A percentile compares a stretch with the other conserved stretches of the same genome.
These are phyloP conservation scores for Skeletonema tropicum DNA, from an alignment of 108 stramenopile species.

Conservation along the genomic window DNA sequence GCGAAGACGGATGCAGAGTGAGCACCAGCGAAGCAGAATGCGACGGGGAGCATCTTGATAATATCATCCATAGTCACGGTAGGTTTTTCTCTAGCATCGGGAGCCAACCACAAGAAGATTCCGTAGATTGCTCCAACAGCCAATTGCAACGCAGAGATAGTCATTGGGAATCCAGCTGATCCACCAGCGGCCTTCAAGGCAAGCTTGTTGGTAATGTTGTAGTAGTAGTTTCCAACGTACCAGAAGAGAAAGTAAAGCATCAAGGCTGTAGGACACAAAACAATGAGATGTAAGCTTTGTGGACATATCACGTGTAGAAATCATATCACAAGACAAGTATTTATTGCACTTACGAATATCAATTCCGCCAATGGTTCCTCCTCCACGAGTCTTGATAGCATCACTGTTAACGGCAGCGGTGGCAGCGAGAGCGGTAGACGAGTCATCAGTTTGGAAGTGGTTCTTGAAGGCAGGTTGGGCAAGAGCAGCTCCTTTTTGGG, in stretches of 20 bases:
- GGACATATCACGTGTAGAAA: neutral
- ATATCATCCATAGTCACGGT: constrained; percentile 55
- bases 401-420: constrained; percentile 3
- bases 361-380: constrained; percentile 7
- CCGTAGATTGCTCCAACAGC: constrained; percentile 65
- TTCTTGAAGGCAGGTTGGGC: constrained; percentile 26
- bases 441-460: neutral
- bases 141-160: constrained; percentile 56
- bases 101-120: constrained; percentile 66
- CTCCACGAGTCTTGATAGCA: constrained; percentile 34
- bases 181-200: constrained; percentile 65
- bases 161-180: constrained; percentile 57
- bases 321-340: neutral
- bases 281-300: neutral
- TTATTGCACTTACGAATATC: constrained; percentile 9
- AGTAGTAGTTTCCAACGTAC: constrained; percentile 79
- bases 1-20: constrained; percentile 70
- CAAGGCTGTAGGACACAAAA: constrained; percentile 26
- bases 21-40: constrained; percentile 64
- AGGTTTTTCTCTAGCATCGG: constrained; percentile 53
- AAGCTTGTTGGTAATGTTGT: constrained; percentile 74
- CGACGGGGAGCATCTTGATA: constrained; percentile 64
- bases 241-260: constrained; percentile 61
- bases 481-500: neutral
- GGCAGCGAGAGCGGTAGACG: constrained; percentile 11